Base-by-base conservation (phyloP, 2,329 filamentous ascomycete genomes). In the Venturia carpophila region DNA sequence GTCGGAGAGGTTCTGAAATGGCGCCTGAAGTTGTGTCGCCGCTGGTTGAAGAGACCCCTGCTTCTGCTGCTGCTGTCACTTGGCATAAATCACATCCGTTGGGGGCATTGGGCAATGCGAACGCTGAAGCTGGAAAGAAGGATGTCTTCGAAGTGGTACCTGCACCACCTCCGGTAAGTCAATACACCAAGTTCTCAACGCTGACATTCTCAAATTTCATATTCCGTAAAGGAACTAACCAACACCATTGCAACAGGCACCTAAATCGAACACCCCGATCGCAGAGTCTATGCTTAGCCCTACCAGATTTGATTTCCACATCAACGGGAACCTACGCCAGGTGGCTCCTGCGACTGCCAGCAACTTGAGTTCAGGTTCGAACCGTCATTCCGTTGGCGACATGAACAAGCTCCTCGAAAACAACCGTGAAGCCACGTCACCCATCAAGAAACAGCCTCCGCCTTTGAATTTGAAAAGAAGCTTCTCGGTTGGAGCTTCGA, bases 321-420 rank as follows among this genome's bases (percentile, higher is more conserved):
- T 47, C 37, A 47, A 43, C 39, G 39, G 27, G 6, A 43, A 62
- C 10, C 60, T 27, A 15, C 60, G 43, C 30, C 30, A 27, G 27
- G 30, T 37, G 13, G 52, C 30, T 19, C 52, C 52, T 37, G 30
- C 27, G 37, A 37, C 30, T n/a, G 2, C 52, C 5, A 49, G 24
- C n/a, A 43, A 21, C 17, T 45, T 41, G 37, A 27, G 3, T 55
- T 10, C 55, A 11, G 52, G 19, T 34, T 45, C 55, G 10, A 34
- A 64, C 24, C 37, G 63, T 34, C 41, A 61, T 30, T 47, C 42
- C 19, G 21, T 66, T 27, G 60, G 55, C n/a, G 60, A 63, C 37
- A 34, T 41, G 34, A 43, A 56, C 17, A 52, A 41, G 24, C 60
- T 58, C 13, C 37, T 58, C 11, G 52, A 64, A 9, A 5, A 42